Percentiles rank a stretch among this genome's conserved stretches.
Evolutionary conservation across 2,329 filamentous ascomycete species (phyloP).

Genomic region (Fusarium phyllophilum): DNA sequence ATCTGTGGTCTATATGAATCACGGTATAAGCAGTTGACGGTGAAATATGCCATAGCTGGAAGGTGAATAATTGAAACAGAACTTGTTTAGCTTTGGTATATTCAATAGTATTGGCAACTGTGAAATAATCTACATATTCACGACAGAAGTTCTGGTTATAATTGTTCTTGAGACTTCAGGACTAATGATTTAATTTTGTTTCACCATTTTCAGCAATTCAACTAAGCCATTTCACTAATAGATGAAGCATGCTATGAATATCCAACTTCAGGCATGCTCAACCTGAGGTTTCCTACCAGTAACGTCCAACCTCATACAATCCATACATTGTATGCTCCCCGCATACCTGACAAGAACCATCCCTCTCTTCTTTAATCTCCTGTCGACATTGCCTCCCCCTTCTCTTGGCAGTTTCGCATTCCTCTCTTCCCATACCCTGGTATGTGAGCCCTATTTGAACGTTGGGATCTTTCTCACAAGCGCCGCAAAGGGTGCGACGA

Average conservation of each 20-base stretch:
- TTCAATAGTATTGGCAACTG: accelerated
- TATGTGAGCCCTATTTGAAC: accelerated
- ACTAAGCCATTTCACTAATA: accelerated
- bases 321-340: neutral
- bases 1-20: accelerated
- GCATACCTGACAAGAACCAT: neutral
- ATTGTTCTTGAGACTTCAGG: accelerated
- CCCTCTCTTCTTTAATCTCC: neutral
- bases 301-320: neutral
- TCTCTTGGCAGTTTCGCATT: neutral
- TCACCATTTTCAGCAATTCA: accelerated
- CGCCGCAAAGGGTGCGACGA: neutral
- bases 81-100: accelerated
- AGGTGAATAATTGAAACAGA: accelerated
- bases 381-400: neutral
- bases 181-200: accelerated
- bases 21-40: accelerated
- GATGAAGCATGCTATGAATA: accelerated
- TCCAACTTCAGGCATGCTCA: no score
- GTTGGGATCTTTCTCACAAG: neutral
- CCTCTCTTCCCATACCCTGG: neutral
- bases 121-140: neutral
- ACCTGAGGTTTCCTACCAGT: neutral
- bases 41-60: accelerated
- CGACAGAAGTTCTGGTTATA: accelerated